Percentiles rank a stretch among this genome's conserved stretches.
Conservation (phyloP, 2,329 filamentous ascomycete species). For the Colletotrichum sublineola region DNA sequence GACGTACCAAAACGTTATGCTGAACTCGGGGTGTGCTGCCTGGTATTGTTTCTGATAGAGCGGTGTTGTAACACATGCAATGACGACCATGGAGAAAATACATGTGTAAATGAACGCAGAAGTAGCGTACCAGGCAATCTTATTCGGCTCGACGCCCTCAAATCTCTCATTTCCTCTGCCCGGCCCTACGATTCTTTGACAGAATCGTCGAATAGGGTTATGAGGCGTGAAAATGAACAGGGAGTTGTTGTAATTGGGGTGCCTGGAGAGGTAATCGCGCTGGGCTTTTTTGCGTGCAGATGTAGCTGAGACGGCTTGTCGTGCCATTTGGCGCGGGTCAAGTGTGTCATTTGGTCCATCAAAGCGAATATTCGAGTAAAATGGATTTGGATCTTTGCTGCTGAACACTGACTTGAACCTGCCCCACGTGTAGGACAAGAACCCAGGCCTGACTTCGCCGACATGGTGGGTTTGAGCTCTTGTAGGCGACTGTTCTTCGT, state of each 20-base stretch:
- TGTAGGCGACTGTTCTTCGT: constrained; percentile 51
- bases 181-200: constrained; percentile 91
- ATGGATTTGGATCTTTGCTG: constrained; percentile 88
- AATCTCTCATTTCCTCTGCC: constrained; percentile 88
- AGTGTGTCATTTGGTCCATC: constrained; percentile 81
- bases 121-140: constrained; percentile 91
- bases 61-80: constrained; percentile 94
- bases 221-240: constrained; percentile 86
- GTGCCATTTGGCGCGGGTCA: constrained; percentile 89
- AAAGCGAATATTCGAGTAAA: constrained; percentile 83
- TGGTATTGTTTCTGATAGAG: constrained; percentile 94
- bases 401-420: constrained; percentile 68
- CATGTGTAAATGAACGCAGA: constrained; percentile 94
- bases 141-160: constrained; percentile 90
- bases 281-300: constrained; percentile 89
- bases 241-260: constrained; percentile 93
- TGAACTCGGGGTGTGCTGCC: constrained; percentile 67
- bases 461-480: constrained; percentile 52
- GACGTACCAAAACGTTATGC: constrained; percentile 88
- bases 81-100: constrained; percentile 97
- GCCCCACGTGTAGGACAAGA: constrained; percentile 72
- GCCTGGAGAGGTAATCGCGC: constrained; percentile 86
- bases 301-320: constrained; percentile 87
- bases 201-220: constrained; percentile 84
- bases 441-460: constrained; percentile 66